Evolutionary conservation across 192 early-diverging fungal species (phyloP), one percentile per base, ranked within the genome.

Genomic region (Linnemannia hyalina): DNA sequence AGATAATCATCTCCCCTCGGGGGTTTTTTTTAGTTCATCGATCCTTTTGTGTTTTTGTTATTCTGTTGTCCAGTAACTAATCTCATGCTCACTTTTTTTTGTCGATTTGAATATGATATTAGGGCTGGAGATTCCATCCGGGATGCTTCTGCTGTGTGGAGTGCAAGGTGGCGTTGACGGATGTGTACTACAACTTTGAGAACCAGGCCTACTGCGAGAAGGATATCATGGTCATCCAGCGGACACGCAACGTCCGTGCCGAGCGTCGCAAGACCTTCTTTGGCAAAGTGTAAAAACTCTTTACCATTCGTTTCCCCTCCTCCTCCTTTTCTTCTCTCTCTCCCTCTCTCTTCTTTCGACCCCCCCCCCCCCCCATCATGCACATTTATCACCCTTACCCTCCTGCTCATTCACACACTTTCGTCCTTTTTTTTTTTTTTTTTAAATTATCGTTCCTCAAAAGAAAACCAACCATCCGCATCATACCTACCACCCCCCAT

Each of bases 51-150:
- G 63, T 63, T 13, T 26, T 1, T 11, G 3, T 35, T 23, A n/a
- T n/a, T 0, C 18, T 46, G 16, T 54, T 41, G 18, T 36, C 20
- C 18, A 29, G 0, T 49, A 0, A 6, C 65, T 70, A 68, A 76
- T 55, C 10, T 1, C 0, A n/a, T 32, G 23, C n/a, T 40, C 55
- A 44, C 18, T 46, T 49, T 54, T 65, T 76, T 15, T 8, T 52
- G 47, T 41, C 41, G 22, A 18, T 40, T 40, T 26, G 6, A 60
- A 26, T 47, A 41, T 71, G 2, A 8, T 1, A 42, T 41, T 63
- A 86, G 84, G 93, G 93, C 41, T 92, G 91, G 88, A 88, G 96
- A 71, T 98, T 95, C 92, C 97, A 98, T 83, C 97, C 97, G 10
- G 85, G 80, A 35, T 97, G 97, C 88, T 98, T 97, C 92, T 91